Base-by-base conservation (phyloP, 148 eudicot species). In the Rhododendron griersonianum region DNA sequence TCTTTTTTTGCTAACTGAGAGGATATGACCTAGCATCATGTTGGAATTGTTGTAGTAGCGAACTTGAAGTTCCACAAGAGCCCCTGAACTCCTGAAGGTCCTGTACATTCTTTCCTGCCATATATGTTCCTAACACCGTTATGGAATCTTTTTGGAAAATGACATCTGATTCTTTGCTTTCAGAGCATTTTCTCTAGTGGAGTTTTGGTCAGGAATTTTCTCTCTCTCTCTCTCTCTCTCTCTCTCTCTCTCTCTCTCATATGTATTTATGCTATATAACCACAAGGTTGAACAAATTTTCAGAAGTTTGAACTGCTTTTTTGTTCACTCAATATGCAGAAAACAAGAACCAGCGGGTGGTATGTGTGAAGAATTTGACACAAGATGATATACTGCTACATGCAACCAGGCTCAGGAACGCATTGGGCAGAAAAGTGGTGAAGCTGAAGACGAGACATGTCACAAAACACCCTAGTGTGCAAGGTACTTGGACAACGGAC, bases 401-500 rank as follows among this genome's bases (percentile, higher is more conserved):
- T 69, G 95, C 99, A 44, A 96, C 94, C 30, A 95, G 95, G 86
- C 89, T 95, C 79, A 93, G 99, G 85, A 95, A 93, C 87, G 90
- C 98, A 51, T 81, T 92, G 88, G 99, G 98, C 83, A 94, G 98
- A 85, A 96, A 96, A 88, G 99, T 93, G 87, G 87, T 93, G 87
- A 96, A 96, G 91, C 86, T 96, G 92, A 95, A 90, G 92, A 95
- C 98, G 1, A 92, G 99, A 82, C 98, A 94, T 85, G 96, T 94
- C 10, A 95, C 98, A 2, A 92, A 92, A 57, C 89, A 93, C 88
- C 95, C 98, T 25, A 95, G 98, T 78, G 99, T 96, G 74, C 98
- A 96, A 93, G 99, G 98, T 44, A 94, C 98, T 57, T 95, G 99
- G 99, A 91, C 95, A 15, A 94, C 94, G 0, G 88, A 83, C 87